Conservation (phyloP, 768 basidiomycete genomes). For the Trametes coccinea region DNA sequence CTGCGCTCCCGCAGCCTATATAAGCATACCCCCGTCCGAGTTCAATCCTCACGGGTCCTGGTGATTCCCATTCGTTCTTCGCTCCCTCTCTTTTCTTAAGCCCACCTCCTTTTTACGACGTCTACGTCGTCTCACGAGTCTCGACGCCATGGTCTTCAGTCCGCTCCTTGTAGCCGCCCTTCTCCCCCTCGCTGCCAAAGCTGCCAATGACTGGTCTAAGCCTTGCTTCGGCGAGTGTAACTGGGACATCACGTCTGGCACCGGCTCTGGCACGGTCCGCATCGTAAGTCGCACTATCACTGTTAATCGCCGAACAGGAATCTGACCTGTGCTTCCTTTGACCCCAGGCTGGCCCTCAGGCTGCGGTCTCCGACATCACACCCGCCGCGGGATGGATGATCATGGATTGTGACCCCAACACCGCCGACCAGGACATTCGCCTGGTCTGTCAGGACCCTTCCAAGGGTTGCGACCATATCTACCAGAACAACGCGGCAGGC, state of each 20-base stretch:
- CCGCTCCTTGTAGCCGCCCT: constrained; percentile 20
- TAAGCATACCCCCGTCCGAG: not conserved
- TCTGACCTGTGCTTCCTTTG: not conserved
- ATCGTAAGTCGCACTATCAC: constrained; percentile 9
- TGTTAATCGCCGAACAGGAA: not conserved
- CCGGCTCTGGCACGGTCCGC: constrained; percentile 15
- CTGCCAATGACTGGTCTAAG: constrained; percentile 22
- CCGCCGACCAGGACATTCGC: constrained; percentile 46
- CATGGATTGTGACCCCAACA: constrained; percentile 44
- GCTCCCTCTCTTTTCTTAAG: constrained; percentile 14
- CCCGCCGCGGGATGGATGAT: constrained; percentile 54
- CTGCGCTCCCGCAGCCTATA: not conserved
- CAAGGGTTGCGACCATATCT: constrained; percentile 42
- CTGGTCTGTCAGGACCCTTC: constrained; percentile 44
- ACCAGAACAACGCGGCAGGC: constrained; percentile 41
- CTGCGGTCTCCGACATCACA: constrained; percentile 41
- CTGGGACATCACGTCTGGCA: constrained; percentile 13
- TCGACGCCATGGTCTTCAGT: constrained; percentile 20
- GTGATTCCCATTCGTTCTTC: constrained; percentile 20
- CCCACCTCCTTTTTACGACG: constrained; percentile 11
- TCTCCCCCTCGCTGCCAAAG: constrained; percentile 16
- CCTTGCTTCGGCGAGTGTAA: constrained; percentile 21
- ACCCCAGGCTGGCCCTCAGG: constrained; percentile 19
- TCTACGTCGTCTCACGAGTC: constrained; percentile 15
- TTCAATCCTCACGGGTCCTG: constrained; percentile 13